phyloP scores from a whole-genome alignment of 78 protist species.

The Polysphondylium violaceum region DNA sequence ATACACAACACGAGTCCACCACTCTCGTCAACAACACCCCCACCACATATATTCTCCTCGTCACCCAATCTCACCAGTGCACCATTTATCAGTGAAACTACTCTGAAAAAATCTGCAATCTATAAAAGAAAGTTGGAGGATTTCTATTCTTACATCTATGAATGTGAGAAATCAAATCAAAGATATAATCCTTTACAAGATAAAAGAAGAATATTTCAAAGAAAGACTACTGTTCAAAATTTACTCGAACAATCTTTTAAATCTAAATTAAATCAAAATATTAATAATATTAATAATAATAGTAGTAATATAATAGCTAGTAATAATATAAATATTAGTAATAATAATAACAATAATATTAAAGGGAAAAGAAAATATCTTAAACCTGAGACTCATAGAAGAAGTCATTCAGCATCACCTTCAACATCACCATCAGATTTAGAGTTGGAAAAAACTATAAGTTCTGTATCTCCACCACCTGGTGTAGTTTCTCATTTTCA shows the following conservation, averaged over 20 bases:
- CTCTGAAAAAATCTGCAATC: constrained; percentile 12
- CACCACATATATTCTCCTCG: neutral
- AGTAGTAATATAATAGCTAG: neutral
- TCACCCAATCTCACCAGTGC: neutral
- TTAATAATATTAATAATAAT: neutral
- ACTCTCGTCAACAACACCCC: constrained; percentile 19
- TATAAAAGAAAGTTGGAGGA: constrained; percentile 44
- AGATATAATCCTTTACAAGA: constrained; percentile 37
- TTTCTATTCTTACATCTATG: constrained; percentile 17
- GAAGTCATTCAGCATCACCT: constrained; percentile 12
- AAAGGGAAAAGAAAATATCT: neutral
- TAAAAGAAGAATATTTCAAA: constrained; percentile 26
- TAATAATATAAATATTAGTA: neutral
- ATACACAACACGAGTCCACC: neutral
- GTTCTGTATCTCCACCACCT: neutral
- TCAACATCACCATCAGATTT: constrained; percentile 3
- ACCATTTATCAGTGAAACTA: neutral
- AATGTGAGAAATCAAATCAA: constrained; percentile 6
- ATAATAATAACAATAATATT: neutral
- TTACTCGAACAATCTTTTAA: neutral
- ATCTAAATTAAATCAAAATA: neutral
- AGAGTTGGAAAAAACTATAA: neutral
- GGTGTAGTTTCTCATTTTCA: too few relatives aligned
- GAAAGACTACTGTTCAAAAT: neutral
- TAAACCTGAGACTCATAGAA: constrained; percentile 16